phyloP scores from a whole-genome alignment of 2,329 filamentous ascomycete genomes.

The Verruconis gallopava region DNA sequence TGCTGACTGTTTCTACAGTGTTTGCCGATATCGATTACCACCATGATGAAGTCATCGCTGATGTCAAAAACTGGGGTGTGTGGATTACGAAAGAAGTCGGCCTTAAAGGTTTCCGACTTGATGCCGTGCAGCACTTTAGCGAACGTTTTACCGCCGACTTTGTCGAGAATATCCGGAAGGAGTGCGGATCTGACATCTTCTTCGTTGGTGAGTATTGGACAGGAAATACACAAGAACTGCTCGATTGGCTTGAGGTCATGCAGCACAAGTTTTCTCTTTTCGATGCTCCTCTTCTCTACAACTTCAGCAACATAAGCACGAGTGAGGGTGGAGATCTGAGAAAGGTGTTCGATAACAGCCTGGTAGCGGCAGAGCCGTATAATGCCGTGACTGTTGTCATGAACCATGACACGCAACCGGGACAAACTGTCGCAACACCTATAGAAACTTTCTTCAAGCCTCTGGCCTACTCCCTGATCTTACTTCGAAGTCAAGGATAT shows the following conservation, averaged over 20 bases:
- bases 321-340: constrained; percentile 46
- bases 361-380: constrained; percentile 41
- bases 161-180: constrained; percentile 38
- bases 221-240: constrained; percentile 42
- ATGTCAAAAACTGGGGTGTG: constrained; percentile 53
- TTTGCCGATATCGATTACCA: constrained; percentile 57
- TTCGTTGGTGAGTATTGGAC: constrained; percentile 60
- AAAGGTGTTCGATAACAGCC: constrained; percentile 47
- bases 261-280: constrained; percentile 48
- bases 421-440: constrained; percentile 49
- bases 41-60: constrained; percentile 48
- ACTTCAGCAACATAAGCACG: constrained; percentile 48
- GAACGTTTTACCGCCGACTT: constrained; percentile 54
- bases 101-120: constrained; percentile 54
- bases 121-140: constrained; percentile 62
- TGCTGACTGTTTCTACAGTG: no score
- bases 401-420: constrained; percentile 57
- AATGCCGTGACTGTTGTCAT: constrained; percentile 53
- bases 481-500: constrained; percentile 49
- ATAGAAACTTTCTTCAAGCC: constrained; percentile 57
- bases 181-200: constrained; percentile 42
- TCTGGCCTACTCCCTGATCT: constrained; percentile 57
- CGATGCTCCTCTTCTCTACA: constrained; percentile 56
- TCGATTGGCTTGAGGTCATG: constrained; percentile 45
- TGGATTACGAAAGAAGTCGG: constrained; percentile 52